These are phyloP conservation scores for Fusarium tjaetaba DNA, from an alignment of 2,329 filamentous ascomycete species.

Conservation along the genomic window DNA sequence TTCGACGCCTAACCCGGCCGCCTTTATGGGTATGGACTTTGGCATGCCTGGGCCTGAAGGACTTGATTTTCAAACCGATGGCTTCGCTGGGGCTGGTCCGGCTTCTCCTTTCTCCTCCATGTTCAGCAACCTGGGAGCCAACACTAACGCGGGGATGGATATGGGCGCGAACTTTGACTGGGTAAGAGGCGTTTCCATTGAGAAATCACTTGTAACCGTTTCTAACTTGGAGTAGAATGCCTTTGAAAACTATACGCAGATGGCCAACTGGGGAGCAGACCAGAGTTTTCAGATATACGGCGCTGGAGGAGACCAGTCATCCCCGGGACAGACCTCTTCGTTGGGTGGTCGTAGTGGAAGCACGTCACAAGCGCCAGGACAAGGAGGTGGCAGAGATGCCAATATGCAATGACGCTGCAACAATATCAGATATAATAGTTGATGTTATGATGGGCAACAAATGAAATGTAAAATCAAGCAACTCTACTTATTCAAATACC, in stretches of 20 bases:
- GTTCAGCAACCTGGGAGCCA: slow-evolving; percentile 57
- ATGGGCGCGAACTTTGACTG: slow-evolving; percentile 66
- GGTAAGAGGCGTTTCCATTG: slow-evolving; percentile 53
- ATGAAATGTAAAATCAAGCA: slow-evolving; percentile 28
- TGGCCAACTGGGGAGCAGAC: slow-evolving; percentile 62
- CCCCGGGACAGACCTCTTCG: slow-evolving; percentile 42
- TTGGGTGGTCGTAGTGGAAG: slow-evolving; percentile 36
- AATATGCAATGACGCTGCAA: slow-evolving; percentile 35
- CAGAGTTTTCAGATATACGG: slow-evolving; percentile 63
- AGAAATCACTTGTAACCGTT: neutral
- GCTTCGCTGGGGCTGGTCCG: slow-evolving; percentile 41
- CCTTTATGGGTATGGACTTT: slow-evolving; percentile 59
- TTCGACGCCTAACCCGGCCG: slow-evolving; percentile 50
- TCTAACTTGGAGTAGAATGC: slow-evolving; percentile 56
- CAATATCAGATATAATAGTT: slow-evolving; percentile 21
- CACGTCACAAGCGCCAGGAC: slow-evolving; percentile 17
- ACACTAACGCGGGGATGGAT: slow-evolving; percentile 49
- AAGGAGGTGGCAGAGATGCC: slow-evolving; percentile 13
- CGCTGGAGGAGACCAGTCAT: slow-evolving; percentile 41
- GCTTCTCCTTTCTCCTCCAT: slow-evolving; percentile 63
- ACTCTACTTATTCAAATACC: slow-evolving; percentile 3
- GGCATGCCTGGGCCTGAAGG: slow-evolving; percentile 47
- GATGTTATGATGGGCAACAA: slow-evolving; percentile 7
- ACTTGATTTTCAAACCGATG: slow-evolving; percentile 47
- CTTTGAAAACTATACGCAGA: slow-evolving; percentile 67